Conservation (phyloP, 805 yeast species). For the Saturnispora halmiae region DNA sequence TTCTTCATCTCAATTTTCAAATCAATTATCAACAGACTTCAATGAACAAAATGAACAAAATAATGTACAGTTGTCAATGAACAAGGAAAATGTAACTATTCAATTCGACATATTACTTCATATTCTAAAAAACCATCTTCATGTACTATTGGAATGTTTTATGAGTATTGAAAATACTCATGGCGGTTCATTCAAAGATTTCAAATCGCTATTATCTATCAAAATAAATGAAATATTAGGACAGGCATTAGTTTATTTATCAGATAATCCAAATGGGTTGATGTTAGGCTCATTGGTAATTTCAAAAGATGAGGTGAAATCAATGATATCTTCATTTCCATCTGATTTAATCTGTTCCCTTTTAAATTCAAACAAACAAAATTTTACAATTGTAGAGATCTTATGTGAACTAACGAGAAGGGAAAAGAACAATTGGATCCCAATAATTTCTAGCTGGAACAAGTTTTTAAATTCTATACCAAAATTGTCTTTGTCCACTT, state of each 20-base stretch:
- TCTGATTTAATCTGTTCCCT: not conserved
- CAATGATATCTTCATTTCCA: conserved; percentile 2
- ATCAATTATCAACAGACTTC: too few species aligned
- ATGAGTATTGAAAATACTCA: not conserved
- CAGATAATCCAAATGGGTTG: conserved; percentile 7
- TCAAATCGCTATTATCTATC: conserved; percentile 12
- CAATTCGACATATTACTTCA: conserved; percentile 2
- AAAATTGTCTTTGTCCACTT: not conserved
- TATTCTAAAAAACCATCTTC: not conserved
- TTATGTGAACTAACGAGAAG: conserved; percentile 2
- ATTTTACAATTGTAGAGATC: not conserved
- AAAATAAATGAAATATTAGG: conserved; percentile 15
- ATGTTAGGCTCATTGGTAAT: not conserved
- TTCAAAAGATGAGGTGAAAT: not conserved
- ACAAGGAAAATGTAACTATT: conserved; percentile 1
- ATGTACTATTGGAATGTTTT: not conserved
- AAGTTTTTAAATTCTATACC: not conserved
- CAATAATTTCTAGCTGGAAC: conserved; percentile 6
- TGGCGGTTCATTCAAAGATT: not conserved
- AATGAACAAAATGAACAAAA: too few species aligned
- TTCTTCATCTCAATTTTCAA: too few species aligned
- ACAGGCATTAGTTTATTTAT: conserved; percentile 1
- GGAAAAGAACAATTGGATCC: not conserved
- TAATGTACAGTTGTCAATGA: conserved; percentile 1
- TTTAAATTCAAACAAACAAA: not conserved